Conservation (phyloP, 331 rosid species). For the Phaseolus coccineus region DNA sequence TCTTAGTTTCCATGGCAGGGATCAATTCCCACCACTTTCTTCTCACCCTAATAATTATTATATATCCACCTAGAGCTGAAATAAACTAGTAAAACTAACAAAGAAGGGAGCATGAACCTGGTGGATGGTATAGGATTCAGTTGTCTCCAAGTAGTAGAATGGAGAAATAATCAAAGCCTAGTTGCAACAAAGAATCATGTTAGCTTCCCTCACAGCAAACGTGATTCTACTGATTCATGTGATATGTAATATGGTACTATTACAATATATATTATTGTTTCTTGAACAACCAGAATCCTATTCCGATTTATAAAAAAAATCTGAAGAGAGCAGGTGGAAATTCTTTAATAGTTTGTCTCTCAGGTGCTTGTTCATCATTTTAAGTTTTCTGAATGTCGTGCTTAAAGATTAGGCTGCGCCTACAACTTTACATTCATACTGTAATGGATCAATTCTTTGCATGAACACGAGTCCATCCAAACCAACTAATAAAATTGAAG, state of each 20-base stretch:
- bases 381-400: background rate
- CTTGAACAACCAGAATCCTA: slow-evolving; percentile 4
- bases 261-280: background rate
- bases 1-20: slow-evolving; percentile 48
- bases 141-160: background rate
- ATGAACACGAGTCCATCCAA: background rate
- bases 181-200: slow-evolving; percentile 20
- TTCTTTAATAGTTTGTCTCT: background rate
- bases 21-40: slow-evolving; percentile 62
- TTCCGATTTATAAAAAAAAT: background rate
- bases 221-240: slow-evolving; percentile 31
- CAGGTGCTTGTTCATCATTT: background rate
- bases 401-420: background rate
- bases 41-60: slow-evolving; percentile 1
- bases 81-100: background rate
- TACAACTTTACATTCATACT: background rate
- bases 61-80: slow-evolving; percentile 13
- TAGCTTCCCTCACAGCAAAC: slow-evolving; percentile 42
- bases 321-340: background rate
- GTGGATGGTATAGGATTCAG: slow-evolving; percentile 30
- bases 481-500: too few relatives aligned
- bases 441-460: slow-evolving; percentile 2
- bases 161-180: slow-evolving; percentile 27
- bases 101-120: background rate
- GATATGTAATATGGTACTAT: background rate